Evolutionary conservation across 441 rosid species (phyloP).

Genomic region (Metrosideros polymorpha): DNA sequence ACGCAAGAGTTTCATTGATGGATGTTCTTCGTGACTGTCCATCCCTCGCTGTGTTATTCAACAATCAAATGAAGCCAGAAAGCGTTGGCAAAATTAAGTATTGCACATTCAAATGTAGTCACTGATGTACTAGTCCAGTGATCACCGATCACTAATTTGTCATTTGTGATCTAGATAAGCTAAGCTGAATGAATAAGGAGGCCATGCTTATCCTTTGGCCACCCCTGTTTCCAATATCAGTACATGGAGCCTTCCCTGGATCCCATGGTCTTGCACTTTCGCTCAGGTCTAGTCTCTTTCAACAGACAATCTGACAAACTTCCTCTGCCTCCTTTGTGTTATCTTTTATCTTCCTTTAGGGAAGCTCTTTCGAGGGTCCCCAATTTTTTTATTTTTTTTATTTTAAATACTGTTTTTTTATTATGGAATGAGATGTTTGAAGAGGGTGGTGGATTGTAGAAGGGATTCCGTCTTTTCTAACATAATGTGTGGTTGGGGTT

Average conservation of each 20-base stretch:
- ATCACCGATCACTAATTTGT: neutral
- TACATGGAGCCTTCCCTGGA: neutral
- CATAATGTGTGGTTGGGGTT: neutral
- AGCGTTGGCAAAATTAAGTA: too few relatives aligned
- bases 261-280: neutral
- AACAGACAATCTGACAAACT: neutral
- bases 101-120: neutral
- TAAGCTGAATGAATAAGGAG: too few relatives aligned
- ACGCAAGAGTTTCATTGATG: neutral
- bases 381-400: neutral
- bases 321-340: neutral
- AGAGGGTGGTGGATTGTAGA: neutral
- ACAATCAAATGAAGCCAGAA: neutral
- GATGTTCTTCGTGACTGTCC: neutral
- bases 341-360: neutral
- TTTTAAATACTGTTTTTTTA: neutral
- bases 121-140: neutral
- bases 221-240: neutral
- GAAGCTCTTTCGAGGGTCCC: neutral
- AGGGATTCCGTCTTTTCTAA: neutral
- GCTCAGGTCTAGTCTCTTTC: neutral
- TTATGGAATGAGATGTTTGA: neutral
- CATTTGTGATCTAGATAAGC: neutral
- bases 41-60: neutral
- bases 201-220: neutral